Base-by-base conservation (phyloP, 2,329 filamentous ascomycete genomes). In the Eurotiales sp. region DNA sequence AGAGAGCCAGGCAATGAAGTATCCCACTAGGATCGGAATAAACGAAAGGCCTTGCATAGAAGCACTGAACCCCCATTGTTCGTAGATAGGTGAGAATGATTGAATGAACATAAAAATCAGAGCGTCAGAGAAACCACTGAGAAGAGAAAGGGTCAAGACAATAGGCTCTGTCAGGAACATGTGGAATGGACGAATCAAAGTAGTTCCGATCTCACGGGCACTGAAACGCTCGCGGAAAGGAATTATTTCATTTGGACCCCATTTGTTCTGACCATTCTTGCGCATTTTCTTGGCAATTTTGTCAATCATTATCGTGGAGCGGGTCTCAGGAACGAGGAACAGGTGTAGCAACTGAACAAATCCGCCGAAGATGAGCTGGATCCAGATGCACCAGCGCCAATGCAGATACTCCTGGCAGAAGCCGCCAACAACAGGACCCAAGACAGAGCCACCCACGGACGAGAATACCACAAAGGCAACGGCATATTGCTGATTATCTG, bases 371-470 rank as follows among this genome's bases (percentile, higher is more conserved):
- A 91, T 90, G 56, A 92, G 79, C 68, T 91, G 87, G 54, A 92
- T 87, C 88, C 89, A 93, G 65, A 92, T 90, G 50, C 78, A 82
- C 86, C 86, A 90, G 57, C 80, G 78, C 88, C 88, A 93, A 22
- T 72, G 64, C 0, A 87, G 74, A 58, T 82, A 83, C 27, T 80
- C 68, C 65, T 90, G 81, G 15, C 85, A 81, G 61, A 90, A 90
- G 1, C 87, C 88, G 58, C 87, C 88, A n/a, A 90, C 77, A 39
- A 91, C 85, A 8, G 87, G 87, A 0, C 87, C 88, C 1, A 91
- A 75, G 8, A 90, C 82, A 0, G 86, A 89, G 11, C 87, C 88
- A 21, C 83, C 86, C 14, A 91, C 87, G 0, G 87, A 90, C 0
- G 87, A 90, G 61, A 91, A 88, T 44, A 90, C 87, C 22, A 88